These are phyloP conservation scores for Sordariomycetes sp. DNA, from an alignment of 2,329 filamentous ascomycete genomes.

Conservation along the genomic window DNA sequence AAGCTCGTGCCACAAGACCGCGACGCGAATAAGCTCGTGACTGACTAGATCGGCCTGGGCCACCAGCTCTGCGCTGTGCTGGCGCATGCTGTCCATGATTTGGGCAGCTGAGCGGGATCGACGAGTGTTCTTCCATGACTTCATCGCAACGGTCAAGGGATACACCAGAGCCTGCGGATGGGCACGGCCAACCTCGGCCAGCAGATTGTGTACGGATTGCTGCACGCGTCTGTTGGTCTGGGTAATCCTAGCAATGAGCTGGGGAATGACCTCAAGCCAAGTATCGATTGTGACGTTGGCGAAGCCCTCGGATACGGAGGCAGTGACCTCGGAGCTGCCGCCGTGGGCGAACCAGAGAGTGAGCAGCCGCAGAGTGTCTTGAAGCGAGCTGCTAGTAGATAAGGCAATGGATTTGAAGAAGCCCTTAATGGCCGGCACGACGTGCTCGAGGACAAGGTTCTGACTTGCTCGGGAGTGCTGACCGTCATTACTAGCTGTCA, in stretches of 20 bases:
- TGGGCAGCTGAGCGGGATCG: slow-evolving; percentile 80
- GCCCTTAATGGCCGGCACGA: slow-evolving; percentile 87
- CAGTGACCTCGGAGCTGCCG: slow-evolving; percentile 77
- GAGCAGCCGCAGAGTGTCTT: slow-evolving; percentile 85
- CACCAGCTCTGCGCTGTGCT: slow-evolving; percentile 85
- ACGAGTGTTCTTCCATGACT: slow-evolving; percentile 72
- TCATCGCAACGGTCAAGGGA: slow-evolving; percentile 95
- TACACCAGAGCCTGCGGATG: slow-evolving; percentile 97
- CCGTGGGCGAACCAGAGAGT: slow-evolving; percentile 97
- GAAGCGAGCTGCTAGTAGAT: slow-evolving; percentile 83
- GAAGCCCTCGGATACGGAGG: slow-evolving; percentile 83
- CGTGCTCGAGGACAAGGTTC: slow-evolving; percentile 70
- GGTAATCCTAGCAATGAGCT: slow-evolving; percentile 94
- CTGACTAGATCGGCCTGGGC: slow-evolving; percentile 94
- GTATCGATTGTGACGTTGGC: slow-evolving; percentile 90
- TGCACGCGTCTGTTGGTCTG: slow-evolving; percentile 86
- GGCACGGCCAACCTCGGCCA: slow-evolving; percentile 85
- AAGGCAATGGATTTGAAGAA: slow-evolving; percentile 97
- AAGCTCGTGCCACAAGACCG: slow-evolving; percentile 95
- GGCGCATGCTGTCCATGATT: slow-evolving; percentile 97
- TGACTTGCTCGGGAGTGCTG: slow-evolving; percentile 38
- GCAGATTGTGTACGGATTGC: slow-evolving; percentile 81
- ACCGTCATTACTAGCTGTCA: slow-evolving; percentile 58
- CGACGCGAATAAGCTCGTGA: slow-evolving; percentile 92
- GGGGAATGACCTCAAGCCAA: slow-evolving; percentile 96